A percentile compares a stretch with the other conserved stretches of the same genome.
phyloP scores from a whole-genome alignment of 139 green algal species.

The Parachlorella kessleri region DNA sequence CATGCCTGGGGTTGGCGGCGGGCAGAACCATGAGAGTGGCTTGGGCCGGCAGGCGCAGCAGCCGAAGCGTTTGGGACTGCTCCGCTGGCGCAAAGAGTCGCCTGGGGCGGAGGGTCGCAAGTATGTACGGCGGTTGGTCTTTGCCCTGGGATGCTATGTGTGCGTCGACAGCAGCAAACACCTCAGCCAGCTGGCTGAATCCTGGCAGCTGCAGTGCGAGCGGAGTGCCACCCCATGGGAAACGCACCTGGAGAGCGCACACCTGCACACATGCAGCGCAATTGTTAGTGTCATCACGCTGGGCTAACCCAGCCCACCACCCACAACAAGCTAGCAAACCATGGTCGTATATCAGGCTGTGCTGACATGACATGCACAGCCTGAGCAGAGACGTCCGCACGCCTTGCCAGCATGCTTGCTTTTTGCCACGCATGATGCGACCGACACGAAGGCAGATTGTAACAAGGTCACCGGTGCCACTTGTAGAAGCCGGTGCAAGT shows the following conservation, averaged over 20 bases:
- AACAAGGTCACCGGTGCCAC: too few relatives aligned
- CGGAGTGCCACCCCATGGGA: neutral
- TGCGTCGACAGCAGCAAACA: constrained; percentile 20
- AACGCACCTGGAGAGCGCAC: constrained; percentile 11
- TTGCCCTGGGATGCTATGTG: neutral
- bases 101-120: neutral
- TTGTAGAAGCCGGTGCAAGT: too few relatives aligned
- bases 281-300: neutral
- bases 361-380: too few relatives aligned
- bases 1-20: neutral
- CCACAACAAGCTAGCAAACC: too few relatives aligned
- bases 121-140: constrained; percentile 6
- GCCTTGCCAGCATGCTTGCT: too few relatives aligned
- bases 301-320: too few relatives aligned
- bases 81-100: constrained; percentile 5
- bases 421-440: too few relatives aligned
- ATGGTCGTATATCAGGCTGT: too few relatives aligned
- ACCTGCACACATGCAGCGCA: neutral
- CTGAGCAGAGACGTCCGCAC: too few relatives aligned
- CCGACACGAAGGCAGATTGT: too few relatives aligned
- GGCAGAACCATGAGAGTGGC: constrained; percentile 17
- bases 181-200: neutral
- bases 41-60: constrained; percentile 7
- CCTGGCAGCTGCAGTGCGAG: neutral
- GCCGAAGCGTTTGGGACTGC: neutral